A percentile compares a stretch with the other conserved stretches of the same genome.
Conservation (phyloP, 2,329 filamentous ascomycete species). For the Fusarium concolor region DNA sequence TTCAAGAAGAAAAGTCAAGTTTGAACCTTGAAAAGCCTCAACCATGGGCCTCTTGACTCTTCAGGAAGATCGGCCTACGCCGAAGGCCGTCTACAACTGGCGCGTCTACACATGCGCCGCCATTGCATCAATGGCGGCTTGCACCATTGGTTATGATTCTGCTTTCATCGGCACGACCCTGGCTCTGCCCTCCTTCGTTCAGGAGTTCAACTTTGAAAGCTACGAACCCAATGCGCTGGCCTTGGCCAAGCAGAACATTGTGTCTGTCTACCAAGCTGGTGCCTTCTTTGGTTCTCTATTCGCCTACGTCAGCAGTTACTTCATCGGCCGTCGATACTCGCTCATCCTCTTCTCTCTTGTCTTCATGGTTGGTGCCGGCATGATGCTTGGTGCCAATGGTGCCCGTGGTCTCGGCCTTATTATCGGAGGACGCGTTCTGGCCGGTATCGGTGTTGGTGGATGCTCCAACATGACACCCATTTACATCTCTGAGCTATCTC, state of each 20-base stretch:
- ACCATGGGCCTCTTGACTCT: slow-evolving; percentile 62
- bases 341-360: slow-evolving; percentile 70
- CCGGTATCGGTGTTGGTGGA: slow-evolving; percentile 72
- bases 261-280: slow-evolving; percentile 84
- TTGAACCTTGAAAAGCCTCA: background rate
- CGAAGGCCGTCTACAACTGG: slow-evolving; percentile 70
- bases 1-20: background rate
- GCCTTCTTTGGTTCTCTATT: slow-evolving; percentile 84
- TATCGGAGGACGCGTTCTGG: slow-evolving; percentile 71
- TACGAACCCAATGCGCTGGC: slow-evolving; percentile 63
- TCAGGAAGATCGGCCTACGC: slow-evolving; percentile 68
- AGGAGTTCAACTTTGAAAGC: slow-evolving; percentile 73
- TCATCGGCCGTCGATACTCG: slow-evolving; percentile 73
- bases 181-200: slow-evolving; percentile 74
- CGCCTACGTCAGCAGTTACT: slow-evolving; percentile 74
- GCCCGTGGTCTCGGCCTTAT: slow-evolving; percentile 73
- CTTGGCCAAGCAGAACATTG: slow-evolving; percentile 78
- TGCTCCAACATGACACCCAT: slow-evolving; percentile 73
- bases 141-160: slow-evolving; percentile 72
- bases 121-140: slow-evolving; percentile 67
- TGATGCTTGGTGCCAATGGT: slow-evolving; percentile 76
- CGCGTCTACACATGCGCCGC: slow-evolving; percentile 66
- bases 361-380: slow-evolving; percentile 76
- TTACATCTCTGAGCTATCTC: slow-evolving; percentile 70
- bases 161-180: slow-evolving; percentile 85